phyloP scores from a whole-genome alignment of 176 grass and related monocot genomes.

The Poa pratensis region DNA sequence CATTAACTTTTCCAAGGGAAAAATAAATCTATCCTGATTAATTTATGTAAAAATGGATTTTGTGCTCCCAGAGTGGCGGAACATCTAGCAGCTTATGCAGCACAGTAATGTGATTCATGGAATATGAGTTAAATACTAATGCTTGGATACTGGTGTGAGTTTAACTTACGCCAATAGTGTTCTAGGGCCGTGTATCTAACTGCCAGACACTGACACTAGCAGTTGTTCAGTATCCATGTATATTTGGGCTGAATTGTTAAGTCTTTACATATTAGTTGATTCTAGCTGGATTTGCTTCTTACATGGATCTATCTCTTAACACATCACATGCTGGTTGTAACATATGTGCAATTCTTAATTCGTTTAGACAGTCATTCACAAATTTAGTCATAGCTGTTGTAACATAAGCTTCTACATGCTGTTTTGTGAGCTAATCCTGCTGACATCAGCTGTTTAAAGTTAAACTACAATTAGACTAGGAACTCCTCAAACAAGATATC shows the following conservation, averaged over 20 bases:
- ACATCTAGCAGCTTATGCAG: conserved; percentile 17
- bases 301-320: neutral
- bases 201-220: neutral
- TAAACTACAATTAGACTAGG: conserved; percentile 16
- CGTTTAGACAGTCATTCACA: neutral
- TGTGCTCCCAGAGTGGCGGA: neutral
- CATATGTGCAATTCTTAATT: conserved; percentile 15
- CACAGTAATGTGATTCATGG: neutral
- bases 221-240: conserved; percentile 16
- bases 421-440: conserved; percentile 25
- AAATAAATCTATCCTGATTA: conserved; percentile 6
- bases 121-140: conserved; percentile 32
- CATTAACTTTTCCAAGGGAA: conserved; percentile 19
- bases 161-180: conserved; percentile 1
- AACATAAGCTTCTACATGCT: neutral
- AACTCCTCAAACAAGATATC: conserved; percentile 23
- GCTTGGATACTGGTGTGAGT: neutral
- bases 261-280: conserved; percentile 11
- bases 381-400: too few relatives aligned
- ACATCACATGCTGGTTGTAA: conserved; percentile 18
- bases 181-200: conserved; percentile 18
- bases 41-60: conserved; percentile 12
- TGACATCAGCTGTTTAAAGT: conserved; percentile 36
- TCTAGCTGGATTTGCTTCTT: conserved; percentile 9
- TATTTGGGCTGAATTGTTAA: neutral